These are phyloP conservation scores for Tetrapyrgos nigripes DNA, from an alignment of 1,284 basidiomycete species.

Conservation along the genomic window DNA sequence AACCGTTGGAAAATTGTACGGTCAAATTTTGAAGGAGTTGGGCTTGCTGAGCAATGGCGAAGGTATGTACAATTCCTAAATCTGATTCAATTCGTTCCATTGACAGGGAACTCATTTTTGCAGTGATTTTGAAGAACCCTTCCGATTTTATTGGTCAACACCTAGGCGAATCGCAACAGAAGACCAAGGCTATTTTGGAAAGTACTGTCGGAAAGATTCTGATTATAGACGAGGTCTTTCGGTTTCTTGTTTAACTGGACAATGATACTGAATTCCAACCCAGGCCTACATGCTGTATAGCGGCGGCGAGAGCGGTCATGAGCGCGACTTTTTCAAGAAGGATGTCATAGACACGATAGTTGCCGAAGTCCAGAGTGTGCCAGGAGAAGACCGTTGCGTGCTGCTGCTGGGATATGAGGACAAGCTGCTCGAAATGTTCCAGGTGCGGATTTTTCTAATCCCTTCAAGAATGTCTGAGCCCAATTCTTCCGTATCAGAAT, in stretches of 20 bases:
- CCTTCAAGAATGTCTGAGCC: no score
- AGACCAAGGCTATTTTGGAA: slow-evolving; percentile 66
- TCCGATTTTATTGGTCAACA: slow-evolving; percentile 63
- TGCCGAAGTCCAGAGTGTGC: slow-evolving; percentile 70
- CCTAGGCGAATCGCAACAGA: slow-evolving; percentile 64
- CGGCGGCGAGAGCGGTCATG: slow-evolving; percentile 37
- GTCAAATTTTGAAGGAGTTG: slow-evolving; percentile 63
- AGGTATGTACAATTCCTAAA: slow-evolving; percentile 45
- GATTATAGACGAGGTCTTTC: slow-evolving; percentile 73
- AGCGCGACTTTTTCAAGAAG: slow-evolving; percentile 59
- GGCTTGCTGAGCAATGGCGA: slow-evolving; percentile 69
- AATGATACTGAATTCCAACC: background rate
- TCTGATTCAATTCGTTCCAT: background rate
- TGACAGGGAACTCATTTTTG: background rate
- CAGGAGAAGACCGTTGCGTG: slow-evolving; percentile 72
- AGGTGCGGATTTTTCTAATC: slow-evolving; percentile 50
- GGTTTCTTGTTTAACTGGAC: slow-evolving; percentile 21
- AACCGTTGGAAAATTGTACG: slow-evolving; percentile 69
- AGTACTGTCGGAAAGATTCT: slow-evolving; percentile 66
- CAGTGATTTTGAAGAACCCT: slow-evolving; percentile 73
- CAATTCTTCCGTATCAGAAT: slow-evolving; percentile 49
- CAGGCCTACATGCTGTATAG: slow-evolving; percentile 75
- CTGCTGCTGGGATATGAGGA: slow-evolving; percentile 68
- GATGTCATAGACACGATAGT: slow-evolving; percentile 76
- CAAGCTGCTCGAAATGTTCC: slow-evolving; percentile 74